Conservation (phyloP, 2,329 filamentous ascomycete genomes). For the Pseudocercospora vitis region DNA sequence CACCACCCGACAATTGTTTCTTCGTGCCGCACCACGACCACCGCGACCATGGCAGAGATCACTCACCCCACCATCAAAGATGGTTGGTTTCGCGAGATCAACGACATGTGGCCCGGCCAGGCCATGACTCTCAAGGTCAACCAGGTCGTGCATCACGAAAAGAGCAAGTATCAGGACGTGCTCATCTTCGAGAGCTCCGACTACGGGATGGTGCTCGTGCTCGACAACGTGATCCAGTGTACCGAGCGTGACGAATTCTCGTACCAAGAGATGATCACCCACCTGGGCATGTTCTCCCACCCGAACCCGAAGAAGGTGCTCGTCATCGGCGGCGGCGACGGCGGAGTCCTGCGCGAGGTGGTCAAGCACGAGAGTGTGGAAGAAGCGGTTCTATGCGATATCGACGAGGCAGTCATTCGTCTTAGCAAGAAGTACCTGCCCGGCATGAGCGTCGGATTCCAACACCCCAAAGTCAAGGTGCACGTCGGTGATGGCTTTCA, state of each 20-base stretch:
- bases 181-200: conserved; percentile 98
- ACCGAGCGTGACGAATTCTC: conserved; percentile 99
- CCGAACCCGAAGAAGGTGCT: conserved; percentile 97
- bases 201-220: conserved; percentile 91
- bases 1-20: conserved; percentile 27
- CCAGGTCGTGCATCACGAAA: conserved; percentile 97
- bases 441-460: conserved; percentile 87
- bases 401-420: conserved; percentile 98
- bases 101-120: conserved; percentile 98
- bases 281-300: conserved; percentile 97
- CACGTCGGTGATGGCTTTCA: conserved; percentile 98
- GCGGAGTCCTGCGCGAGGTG: conserved; percentile 94
- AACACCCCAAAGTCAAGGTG: conserved; percentile 85
- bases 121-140: conserved; percentile 98
- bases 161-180: conserved; percentile 98
- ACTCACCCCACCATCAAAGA: conserved; percentile 80
- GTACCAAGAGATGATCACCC: conserved; percentile 98
- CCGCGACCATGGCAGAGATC: conserved; percentile 62
- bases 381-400: conserved; percentile 95
- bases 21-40: conserved; percentile 20
- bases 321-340: conserved; percentile 96
- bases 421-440: conserved; percentile 98
- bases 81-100: conserved; percentile 99
- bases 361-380: conserved; percentile 98
- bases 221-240: conserved; percentile 99